Base-by-base conservation (phyloP, 2,329 filamentous ascomycete genomes). In the Colletotrichum abscissum region DNA sequence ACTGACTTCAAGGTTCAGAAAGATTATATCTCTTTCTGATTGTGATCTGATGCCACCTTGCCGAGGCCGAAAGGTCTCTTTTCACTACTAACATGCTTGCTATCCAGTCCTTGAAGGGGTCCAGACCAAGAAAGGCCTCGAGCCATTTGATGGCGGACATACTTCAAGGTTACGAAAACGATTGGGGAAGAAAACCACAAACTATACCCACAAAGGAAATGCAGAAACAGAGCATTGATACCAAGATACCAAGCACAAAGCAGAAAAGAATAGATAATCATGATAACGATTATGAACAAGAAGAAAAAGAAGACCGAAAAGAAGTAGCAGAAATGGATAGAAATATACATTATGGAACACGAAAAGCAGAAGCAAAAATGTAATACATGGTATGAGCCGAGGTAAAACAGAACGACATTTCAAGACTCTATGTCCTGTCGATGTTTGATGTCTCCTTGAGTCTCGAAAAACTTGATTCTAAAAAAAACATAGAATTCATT, bases 1-100 rank as follows among this genome's bases (percentile, higher is more conserved):
- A 82, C 86, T 67, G 89, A 90, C 75, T 88, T 91, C 79, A 84
- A 87, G 70, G 85, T 88, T 76, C 86, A 89, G 77, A 87, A 88
- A 80, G 90, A 92, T 79, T 93, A 88, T 78, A 89, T 93, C 80
- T 78, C 79, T 60, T 79, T 86, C 64, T 86, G 76, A 78, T 69
- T 58, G 58, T 72, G 74, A 74, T 54, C 54, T 66, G 9, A 38
- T 69, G 58, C 69, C 69, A 66, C 67, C n/a, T 70, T 55, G 59
- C 64, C 66, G 55, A 62, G 66, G 59, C 58, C 67, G 30, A 30
- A 28, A 3, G 33, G 70, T 24, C 46, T 28, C 33, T 55, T 46
- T n/a, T 54, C 54, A 46, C 62, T 70, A 66, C 71, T 73, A 67
- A 73, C 71, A 71, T 73, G 59, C 63, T 73, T 73, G 71, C 71